Evolutionary conservation across 139 green algal species (phyloP), one percentile per base, ranked within the genome.

Genomic region (Chlamydomonas applanata): DNA sequence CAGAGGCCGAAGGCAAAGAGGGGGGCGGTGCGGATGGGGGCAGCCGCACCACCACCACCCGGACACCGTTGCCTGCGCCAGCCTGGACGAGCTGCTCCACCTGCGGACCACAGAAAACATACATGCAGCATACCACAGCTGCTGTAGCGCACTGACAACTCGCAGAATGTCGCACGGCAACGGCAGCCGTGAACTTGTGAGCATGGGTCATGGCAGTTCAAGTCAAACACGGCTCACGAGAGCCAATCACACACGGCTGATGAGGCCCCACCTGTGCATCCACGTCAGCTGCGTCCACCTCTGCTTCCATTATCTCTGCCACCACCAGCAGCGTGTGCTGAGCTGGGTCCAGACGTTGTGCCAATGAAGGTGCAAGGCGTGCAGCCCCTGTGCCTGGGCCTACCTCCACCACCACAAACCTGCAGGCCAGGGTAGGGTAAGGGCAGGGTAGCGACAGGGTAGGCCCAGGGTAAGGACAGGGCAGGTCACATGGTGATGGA

Each of bases 311-410:
- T 22, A 35, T 25, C 59, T 66, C n/a, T 14, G 30, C 30, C n/a
- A 66, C 17, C n/a, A 30, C 59, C 25, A 66, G n/a, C 11, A 66
- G 59, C 11, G 59, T 66, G n/a, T 66, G 59, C 59, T 66, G 59
- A 3, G 59, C 34, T 66, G 59, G 59, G 25, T 35, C 25, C 59
- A 66, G 59, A 25, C 25, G 29, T 14, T 29, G 59, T 4, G 30
- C 24, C 3, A 66, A 4, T 4, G 59, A 34, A 16, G n/a, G 24
- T 11, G 40, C 40, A 7, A 66, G 59, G 4, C 29, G 59, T 4
- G 59, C 59, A 35, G 11, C 59, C 11, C 59, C n/a, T 25, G 59
- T 66, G 11, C 11, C n/a, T 11, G 59, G 59, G 25, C 40, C 40
- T 11, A 49, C 40, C 40, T 49, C 40, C 40, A 11, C 40, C 40